Evolutionary conservation across 768 basidiomycete genomes (phyloP), one percentile per base, ranked within the genome.

Genomic region (Pisolithus orientalis): DNA sequence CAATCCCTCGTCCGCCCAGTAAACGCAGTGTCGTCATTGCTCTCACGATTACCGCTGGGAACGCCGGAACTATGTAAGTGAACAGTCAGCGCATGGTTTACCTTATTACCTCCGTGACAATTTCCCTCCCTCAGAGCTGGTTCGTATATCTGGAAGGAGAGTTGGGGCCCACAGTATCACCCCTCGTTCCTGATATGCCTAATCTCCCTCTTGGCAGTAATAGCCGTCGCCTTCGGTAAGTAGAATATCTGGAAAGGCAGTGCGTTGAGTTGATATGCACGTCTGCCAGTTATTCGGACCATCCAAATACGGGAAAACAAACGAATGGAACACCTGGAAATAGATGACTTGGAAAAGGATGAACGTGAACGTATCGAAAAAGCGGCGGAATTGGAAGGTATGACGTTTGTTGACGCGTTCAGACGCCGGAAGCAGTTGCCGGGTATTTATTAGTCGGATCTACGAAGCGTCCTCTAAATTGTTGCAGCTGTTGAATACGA

Each of bases 111-210:
- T 7, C 28, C 7, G 7, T 29, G 28, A 29, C 2, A 29, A 29
- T 3, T 29, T 7, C 32, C 9, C 34, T 37, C n/a, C 9, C 3
- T 39, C 44, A 84, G 83, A 4, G 79, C 81, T 57, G 78, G 80
- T 3, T 82, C 82, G 0, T 84, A 77, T 58, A 73, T 76, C 0
- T 85, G 84, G 84, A 79, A 79, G 57, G 60, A 77, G 3, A 60
- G 62, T n/a, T 85, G 83, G 82, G 72, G 80, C 7, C 83, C 84
- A 0, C 57, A 73, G 54, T 85, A 85, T 58, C 82, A 82, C 45
- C 82, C 71, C 40, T 81, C 81, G 0, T 81, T 85, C 80, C 69
- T 71, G 39, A 80, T 85, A 48, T 69, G 69, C 6, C 55, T 75
- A 21, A 65, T 62, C 10, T 58, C 68, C 13, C 59, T 78, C 11